Conservation (phyloP, 108 stramenopile species). For the Cyclotella baltica region DNA sequence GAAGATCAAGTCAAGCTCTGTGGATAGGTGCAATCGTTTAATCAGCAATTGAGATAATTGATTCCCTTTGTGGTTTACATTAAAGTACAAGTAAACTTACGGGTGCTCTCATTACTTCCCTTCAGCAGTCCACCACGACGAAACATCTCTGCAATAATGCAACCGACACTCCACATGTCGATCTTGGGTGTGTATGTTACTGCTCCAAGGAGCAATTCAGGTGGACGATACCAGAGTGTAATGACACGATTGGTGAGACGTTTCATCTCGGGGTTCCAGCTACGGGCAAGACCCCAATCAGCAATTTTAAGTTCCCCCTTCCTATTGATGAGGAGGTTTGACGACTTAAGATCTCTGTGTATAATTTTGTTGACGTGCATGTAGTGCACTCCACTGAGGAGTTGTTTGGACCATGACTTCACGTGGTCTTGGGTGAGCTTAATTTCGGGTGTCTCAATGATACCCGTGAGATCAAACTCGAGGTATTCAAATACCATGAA, state of each 20-base stretch:
- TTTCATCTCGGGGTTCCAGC: slow-evolving; percentile 89
- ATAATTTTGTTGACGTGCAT: slow-evolving; percentile 95
- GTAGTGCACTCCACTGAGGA: slow-evolving; percentile 90
- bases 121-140: slow-evolving; percentile 83
- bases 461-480: slow-evolving; percentile 89
- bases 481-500: slow-evolving; percentile 97
- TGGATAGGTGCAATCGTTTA: not conserved
- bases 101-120: slow-evolving; percentile 69
- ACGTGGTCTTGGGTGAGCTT: slow-evolving; percentile 85
- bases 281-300: slow-evolving; percentile 95
- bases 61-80: too few species aligned
- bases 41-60: too few species aligned
- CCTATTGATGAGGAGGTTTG: slow-evolving; percentile 91
- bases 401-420: slow-evolving; percentile 93
- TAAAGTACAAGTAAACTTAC: too few species aligned
- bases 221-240: slow-evolving; percentile 97
- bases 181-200: slow-evolving; percentile 87
- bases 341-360: slow-evolving; percentile 95
- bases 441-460: slow-evolving; percentile 87
- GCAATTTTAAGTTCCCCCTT: slow-evolving; percentile 94
- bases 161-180: slow-evolving; percentile 98
- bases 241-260: slow-evolving; percentile 94
- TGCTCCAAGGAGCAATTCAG: slow-evolving; percentile 92
- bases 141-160: slow-evolving; percentile 96
- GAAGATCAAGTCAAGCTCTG: slow-evolving; percentile 83